Base-by-base conservation (phyloP, 352 stramenopile genomes). In the Globisporangium yorkense region DNA sequence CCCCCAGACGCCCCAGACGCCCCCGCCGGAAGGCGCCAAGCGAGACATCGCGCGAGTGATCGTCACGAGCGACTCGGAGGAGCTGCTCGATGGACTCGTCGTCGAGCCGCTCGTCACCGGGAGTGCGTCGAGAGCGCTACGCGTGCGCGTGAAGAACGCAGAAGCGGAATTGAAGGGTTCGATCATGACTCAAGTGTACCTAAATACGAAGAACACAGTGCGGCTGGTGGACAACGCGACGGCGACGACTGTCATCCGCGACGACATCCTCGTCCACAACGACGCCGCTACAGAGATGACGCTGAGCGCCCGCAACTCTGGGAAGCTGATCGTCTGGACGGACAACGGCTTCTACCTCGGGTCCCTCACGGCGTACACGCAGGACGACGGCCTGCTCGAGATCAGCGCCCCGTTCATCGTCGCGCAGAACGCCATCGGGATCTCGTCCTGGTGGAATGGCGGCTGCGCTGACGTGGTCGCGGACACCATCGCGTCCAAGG, bases 41-140 rank as follows among this genome's bases (percentile, higher is more conserved):
- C 43, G 43, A 13, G 43, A 48, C 5, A 29, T 83, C 51, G 74
- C 74, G 33, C 76, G 59, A 39, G 71, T 88, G 35, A 67, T 77
- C 46, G 58, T 88, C 56, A 75, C 68, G 44, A 70, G 77, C 53
- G 77, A 84, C 67, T 85, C 77, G 57, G 66, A 66, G 4, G 72
- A 76, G 24, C 55, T 88, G 41, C 57, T 87, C 3, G 54, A 71
- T 4, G 39, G 72, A 18, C 62, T 85, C 8, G 69, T 85, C 35
- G 68, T 68, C 44, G 57, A 63, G 24, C 58, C 72, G 49, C 79
- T 43, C 63, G 76, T 20, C 63, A 59, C 29, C 53, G 67, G 20
- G 67, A 85, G 47, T 67, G 63, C n/a, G 56, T 82, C 33, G 75
- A 74, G 40, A 51, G 43, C 2, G 3, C 43, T 48, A 5, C 43